Evolutionary conservation across 352 stramenopile species (phyloP), one percentile per base, ranked within the genome.

Genomic region (Phytophthora europaea): DNA sequence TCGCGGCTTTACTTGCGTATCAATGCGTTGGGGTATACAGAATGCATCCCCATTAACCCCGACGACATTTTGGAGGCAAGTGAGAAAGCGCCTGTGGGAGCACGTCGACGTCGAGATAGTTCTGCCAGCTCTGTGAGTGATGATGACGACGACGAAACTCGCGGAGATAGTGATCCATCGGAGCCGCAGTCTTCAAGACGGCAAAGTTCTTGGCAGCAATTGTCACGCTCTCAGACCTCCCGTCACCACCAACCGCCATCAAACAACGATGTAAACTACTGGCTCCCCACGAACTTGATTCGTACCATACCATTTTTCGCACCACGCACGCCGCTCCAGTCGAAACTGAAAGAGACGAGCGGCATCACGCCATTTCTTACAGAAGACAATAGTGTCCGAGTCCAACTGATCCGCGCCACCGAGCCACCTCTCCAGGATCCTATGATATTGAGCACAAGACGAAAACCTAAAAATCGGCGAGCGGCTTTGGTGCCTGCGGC

Each of bases 251-350:
- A 48, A 22, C 2, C 43, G 48, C 23, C 61, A 22, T 36, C 54
- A 47, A 75, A 64, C 34, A 70, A 72, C 18, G 65, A 76, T 10
- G 59, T 78, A 4, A 92, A 91, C 62, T 95, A 95, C 71, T 94
- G 84, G 73, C 67, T 95, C 3, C 89, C 87, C 22, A 80, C 92
- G 16, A 91, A 93, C 22, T 75, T 95, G 65, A 92, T 94, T 45
- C 84, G 87, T 12, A 91, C 83, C 34, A 83, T 94, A 33, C 83
- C 90, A 54, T 94, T 94, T 69, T 93, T 93, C 55, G 82, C 89
- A 3, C 89, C 89, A 9, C 80, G 85, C 3, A 96, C 89, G 3
- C 84, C 86, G 2, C 76, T 96, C 4, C 79, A 92, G 36, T 83
- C 87, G 1, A 94, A 93, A 59, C 61, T 94, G 16, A 91, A 92